phyloP scores from a whole-genome alignment of 441 rosid genomes.

The Macaranga tanarius region DNA sequence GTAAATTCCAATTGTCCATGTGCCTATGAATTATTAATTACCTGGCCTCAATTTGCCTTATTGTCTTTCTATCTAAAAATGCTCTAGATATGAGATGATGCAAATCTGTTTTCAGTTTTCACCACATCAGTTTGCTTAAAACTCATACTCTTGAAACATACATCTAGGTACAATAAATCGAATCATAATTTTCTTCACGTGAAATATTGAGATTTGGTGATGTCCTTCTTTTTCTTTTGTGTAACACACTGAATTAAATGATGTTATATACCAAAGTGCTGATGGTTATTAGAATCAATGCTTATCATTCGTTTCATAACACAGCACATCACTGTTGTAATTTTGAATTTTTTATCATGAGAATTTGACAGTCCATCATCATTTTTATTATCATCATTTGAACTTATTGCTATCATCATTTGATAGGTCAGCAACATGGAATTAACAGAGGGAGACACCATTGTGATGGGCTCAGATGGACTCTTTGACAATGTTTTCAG shows the following conservation, averaged over 20 bases:
- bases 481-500: conserved; percentile 86
- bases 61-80: background rate
- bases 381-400: background rate
- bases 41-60: background rate
- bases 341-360: background rate
- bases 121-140: too few species aligned
- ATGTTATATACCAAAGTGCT: background rate
- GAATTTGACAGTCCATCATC: background rate
- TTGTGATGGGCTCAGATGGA: conserved; percentile 94
- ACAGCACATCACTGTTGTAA: too few species aligned
- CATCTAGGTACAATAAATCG: too few species aligned
- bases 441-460: conserved; percentile 57
- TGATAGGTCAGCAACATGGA: conserved; percentile 65
- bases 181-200: too few species aligned
- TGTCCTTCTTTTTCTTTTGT: background rate
- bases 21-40: too few species aligned
- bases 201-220: too few species aligned
- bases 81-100: too few species aligned
- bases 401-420: conserved; percentile 19
- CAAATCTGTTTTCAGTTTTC: too few species aligned
- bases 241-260: background rate
- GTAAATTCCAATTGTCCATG: background rate
- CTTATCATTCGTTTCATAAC: too few species aligned
- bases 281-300: conserved; percentile 49
- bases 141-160: too few species aligned